Evolutionary conservation across 148 eudicot species (phyloP).

Genomic region (Rhododendron mucronatum): DNA sequence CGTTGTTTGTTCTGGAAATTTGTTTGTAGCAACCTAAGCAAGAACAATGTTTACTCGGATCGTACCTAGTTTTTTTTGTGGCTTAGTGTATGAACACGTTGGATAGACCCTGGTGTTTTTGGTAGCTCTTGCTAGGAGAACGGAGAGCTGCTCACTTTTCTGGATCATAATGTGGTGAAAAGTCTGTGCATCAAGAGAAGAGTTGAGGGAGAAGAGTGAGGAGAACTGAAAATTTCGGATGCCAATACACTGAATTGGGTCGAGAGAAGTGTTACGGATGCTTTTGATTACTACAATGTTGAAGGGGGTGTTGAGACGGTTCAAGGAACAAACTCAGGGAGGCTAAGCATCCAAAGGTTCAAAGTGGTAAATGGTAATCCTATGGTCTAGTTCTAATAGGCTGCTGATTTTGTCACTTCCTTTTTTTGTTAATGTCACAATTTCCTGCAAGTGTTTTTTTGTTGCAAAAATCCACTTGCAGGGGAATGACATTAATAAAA

Average conservation of each 20-base stretch:
- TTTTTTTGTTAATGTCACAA: too few species aligned
- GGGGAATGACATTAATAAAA: too few species aligned
- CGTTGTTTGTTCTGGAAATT: background rate
- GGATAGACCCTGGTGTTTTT: background rate
- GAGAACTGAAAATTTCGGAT: background rate
- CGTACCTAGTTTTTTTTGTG: background rate
- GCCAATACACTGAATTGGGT: background rate
- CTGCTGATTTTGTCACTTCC: too few species aligned
- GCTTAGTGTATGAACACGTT: background rate
- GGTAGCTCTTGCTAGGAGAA: background rate
- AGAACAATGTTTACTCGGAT: background rate
- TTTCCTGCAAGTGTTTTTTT: too few species aligned
- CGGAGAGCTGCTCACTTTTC: background rate
- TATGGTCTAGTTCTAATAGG: background rate
- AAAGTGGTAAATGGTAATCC: background rate
- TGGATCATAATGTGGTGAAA: background rate
- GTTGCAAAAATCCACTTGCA: too few species aligned
- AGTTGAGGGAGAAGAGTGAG: background rate
- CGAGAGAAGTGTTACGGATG: background rate
- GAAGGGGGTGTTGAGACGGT: background rate
- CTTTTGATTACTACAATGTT: background rate
- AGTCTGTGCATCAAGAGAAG: background rate
- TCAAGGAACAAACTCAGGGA: background rate
- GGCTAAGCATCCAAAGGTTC: background rate
- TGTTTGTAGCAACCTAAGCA: background rate